Base-by-base conservation (phyloP, 75 land plant genomes). In the Chamaecyparis obtusa region DNA sequence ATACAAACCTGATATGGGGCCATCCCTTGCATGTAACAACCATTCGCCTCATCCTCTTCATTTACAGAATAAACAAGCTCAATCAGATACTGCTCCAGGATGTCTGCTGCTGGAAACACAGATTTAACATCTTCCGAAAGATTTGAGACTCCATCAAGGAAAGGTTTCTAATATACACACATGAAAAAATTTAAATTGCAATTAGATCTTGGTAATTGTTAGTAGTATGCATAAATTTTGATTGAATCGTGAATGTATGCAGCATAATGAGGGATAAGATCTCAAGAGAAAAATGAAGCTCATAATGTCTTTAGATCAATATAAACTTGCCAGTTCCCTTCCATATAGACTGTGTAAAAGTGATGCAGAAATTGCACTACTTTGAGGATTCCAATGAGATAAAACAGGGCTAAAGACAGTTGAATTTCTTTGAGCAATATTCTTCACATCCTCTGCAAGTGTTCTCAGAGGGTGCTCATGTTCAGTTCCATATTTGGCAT, bases 81-180 rank as follows among this genome's bases (percentile, higher is more conserved):
- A 78, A 84, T 87, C 51, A 97, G 84, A 69, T 86, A 88, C 55
- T 86, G 92, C 78, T 96, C 99, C 49, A 97, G 88, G 77, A 86
- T 88, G 86, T 96, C 83, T 74, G 98, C 95, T 84, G 95, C 98
- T 54, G 99, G 88, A 84, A 97, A 94, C 36, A 97, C 96, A 46
- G 93, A 89, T 46, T 86, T 91, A 19, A 89, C 96, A 89, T 94
- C 98, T 83, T 94, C 95, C 71, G 98, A 92, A 60, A 97, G 92
- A 82, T 90, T 87, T 32, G 95, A 88, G 3, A 96, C 91, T 44
- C 90, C 97, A 87, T 95, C 88, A 36, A 97, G 92, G 86, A 97
- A 97, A 56, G 98, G 96, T 90, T 90, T 95, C 99, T 97, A 87
- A 24, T 87, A 71, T 89, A 54, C 81, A 89, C 48, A 84, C 33